A percentile compares a stretch with the other conserved stretches of the same genome.
phyloP scores from a whole-genome alignment of 2,329 filamentous ascomycete genomes.

The Beauveria brongniartii region DNA sequence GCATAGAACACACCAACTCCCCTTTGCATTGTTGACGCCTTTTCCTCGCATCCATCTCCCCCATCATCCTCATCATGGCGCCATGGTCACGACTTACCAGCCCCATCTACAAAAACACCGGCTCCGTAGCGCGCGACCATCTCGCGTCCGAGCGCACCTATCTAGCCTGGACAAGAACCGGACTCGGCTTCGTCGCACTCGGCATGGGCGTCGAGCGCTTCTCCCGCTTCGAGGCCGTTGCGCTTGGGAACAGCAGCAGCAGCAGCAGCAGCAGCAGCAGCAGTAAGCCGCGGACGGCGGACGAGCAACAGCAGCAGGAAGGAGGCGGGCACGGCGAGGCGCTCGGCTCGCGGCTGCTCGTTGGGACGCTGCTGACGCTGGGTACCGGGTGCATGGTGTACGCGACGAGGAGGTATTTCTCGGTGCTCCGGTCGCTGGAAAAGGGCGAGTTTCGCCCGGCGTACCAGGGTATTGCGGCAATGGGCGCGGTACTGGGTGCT shows the following conservation, averaged over 20 bases:
- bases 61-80: not conserved
- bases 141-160: conserved; percentile 8
- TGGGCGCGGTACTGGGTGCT: conserved; percentile 22
- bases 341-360: conserved; percentile 21
- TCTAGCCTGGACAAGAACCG: conserved; percentile 43
- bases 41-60: not conserved
- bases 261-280: conserved; percentile 3
- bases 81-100: not conserved
- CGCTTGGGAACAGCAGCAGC: conserved; percentile 11
- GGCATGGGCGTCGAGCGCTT: conserved; percentile 41
- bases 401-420: conserved; percentile 39
- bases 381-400: conserved; percentile 38
- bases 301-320: conserved; percentile 6
- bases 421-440: conserved; percentile 29
- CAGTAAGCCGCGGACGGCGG: not conserved
- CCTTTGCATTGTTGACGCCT: not conserved
- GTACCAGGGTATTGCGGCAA: conserved; percentile 22
- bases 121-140: not conserved
- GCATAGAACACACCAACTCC: not conserved
- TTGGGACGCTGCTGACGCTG: conserved; percentile 33
- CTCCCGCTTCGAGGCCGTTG: conserved; percentile 32
- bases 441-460: conserved; percentile 32
- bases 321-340: conserved; percentile 1
- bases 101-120: not conserved
- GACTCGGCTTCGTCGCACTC: conserved; percentile 42